Base-by-base conservation (phyloP, 768 basidiomycete genomes). In the Podaxis carcinomalis region DNA sequence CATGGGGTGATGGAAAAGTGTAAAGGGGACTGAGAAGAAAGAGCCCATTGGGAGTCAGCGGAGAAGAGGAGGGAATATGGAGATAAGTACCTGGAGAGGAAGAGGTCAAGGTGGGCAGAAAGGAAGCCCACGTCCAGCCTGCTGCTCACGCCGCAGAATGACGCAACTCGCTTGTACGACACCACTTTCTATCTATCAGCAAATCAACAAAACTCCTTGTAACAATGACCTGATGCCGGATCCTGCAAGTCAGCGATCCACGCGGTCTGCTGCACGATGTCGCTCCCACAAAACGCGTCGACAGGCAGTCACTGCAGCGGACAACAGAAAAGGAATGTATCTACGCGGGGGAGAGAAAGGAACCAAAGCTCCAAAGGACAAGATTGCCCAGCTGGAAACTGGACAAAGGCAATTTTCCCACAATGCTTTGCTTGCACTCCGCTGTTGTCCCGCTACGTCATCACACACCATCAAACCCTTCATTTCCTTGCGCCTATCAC, bases 21-120 rank as follows among this genome's bases (percentile, higher is more conserved):
- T 52, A 56, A 56, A 55, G 49, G 59, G 50, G 37, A 59, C 57
- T 59, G 61, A 62, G 55, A 62, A n/a, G 46, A 51, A 27, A 56
- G 55, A 56, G 37, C 61, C 61, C 61, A 62, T 61, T 35, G 50
- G 49, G 53, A 63, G 56, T 50, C 35, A 56, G 37, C 49, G 50
- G 61, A 56, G 49, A 57, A 56, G 42, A 60, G 53, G 35, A 40
- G 47, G 16, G 59, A 54, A 40, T 50, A 52, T 28, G 57, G 50
- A 19, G 58, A 59, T 19, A 58, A 53, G 57, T 63, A 62, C 54
- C 56, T 58, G 52, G 53, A 55, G 56, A 53, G 59, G 9, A 16
- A 16, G 44, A 39, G 25, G 10, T 23, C 21, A 35, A 32, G 59
- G 50, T 40, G 51, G 59, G 19, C 27, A 52, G 39, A 27, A 52